Conservation (phyloP, 345 rosid genomes). For the Ceriops tagal region DNA sequence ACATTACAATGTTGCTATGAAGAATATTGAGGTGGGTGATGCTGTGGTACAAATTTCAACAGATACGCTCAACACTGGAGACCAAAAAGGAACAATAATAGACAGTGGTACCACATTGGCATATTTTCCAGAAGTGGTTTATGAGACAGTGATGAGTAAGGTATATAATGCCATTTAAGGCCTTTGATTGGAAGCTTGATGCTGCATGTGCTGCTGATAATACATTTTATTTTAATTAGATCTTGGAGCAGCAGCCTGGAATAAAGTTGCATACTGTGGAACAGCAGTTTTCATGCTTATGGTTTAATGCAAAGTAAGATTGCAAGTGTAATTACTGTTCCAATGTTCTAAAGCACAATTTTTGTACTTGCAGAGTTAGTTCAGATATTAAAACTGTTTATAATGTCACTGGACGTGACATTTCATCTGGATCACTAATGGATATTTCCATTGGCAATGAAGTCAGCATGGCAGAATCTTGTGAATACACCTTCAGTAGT, state of each 20-base stretch:
- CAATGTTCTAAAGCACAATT: neutral
- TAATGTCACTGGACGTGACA: neutral
- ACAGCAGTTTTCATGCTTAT: conserved; percentile 61
- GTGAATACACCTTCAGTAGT: neutral
- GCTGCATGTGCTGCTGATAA: neutral
- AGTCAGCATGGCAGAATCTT: neutral
- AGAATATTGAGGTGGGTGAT: conserved; percentile 66
- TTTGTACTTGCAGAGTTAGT: neutral
- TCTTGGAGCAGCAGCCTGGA: conserved; percentile 45
- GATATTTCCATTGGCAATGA: neutral
- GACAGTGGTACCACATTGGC: conserved; percentile 97
- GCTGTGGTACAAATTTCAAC: conserved; percentile 49
- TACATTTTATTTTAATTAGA: conserved; percentile 35
- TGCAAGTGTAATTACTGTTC: conserved; percentile 14
- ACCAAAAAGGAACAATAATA: conserved; percentile 56
- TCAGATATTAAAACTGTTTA: neutral
- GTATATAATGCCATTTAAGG: conserved; percentile 24
- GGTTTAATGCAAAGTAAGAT: conserved; percentile 54
- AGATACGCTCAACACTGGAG: conserved; percentile 42
- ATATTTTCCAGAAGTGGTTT: conserved; percentile 61
- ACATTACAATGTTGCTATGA: conserved; percentile 80
- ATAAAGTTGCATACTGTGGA: conserved; percentile 52
- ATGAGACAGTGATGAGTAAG: conserved; percentile 46
- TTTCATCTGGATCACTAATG: neutral
- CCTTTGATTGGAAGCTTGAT: neutral